A percentile compares a stretch with the other conserved stretches of the same genome.
Evolutionary conservation across 352 stramenopile species (phyloP).

Genomic region (Pythium myriotylum): DNA sequence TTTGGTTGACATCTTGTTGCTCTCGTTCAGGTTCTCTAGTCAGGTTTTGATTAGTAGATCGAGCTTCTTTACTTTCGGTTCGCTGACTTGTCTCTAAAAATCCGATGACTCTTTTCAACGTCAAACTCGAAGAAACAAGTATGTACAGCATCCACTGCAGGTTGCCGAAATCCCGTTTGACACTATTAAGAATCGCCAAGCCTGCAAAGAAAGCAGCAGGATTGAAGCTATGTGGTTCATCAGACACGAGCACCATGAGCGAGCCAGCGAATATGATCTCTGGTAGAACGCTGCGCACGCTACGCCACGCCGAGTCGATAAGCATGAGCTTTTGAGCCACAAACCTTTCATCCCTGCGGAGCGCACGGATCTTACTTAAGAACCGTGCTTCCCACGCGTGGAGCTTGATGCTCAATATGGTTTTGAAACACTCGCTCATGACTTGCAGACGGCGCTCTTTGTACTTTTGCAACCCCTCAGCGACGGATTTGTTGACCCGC

Average conservation of each 20-base stretch:
- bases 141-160: not conserved
- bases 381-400: conserved; percentile 22
- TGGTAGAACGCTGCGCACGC: not conserved
- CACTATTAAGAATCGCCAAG: not conserved
- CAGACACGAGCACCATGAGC: no score
- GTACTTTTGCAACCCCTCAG: not conserved
- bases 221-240: no score
- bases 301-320: conserved; percentile 6
- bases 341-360: not conserved
- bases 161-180: not conserved
- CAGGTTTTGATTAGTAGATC: no score
- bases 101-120: no score
- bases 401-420: conserved; percentile 23
- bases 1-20: no score
- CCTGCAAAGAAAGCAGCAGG: not conserved
- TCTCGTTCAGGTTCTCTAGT: no score
- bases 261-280: conserved; percentile 7
- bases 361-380: conserved; percentile 3
- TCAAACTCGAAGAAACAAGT: not conserved
- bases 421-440: conserved; percentile 23
- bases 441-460: conserved; percentile 12
- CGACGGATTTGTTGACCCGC: conserved; percentile 2
- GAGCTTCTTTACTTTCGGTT: no score
- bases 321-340: not conserved
- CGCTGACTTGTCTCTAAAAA: no score